Evolutionary conservation across 2,329 filamentous ascomycete species (phyloP).

Genomic region (Pseudogymnoascus verrucosus): DNA sequence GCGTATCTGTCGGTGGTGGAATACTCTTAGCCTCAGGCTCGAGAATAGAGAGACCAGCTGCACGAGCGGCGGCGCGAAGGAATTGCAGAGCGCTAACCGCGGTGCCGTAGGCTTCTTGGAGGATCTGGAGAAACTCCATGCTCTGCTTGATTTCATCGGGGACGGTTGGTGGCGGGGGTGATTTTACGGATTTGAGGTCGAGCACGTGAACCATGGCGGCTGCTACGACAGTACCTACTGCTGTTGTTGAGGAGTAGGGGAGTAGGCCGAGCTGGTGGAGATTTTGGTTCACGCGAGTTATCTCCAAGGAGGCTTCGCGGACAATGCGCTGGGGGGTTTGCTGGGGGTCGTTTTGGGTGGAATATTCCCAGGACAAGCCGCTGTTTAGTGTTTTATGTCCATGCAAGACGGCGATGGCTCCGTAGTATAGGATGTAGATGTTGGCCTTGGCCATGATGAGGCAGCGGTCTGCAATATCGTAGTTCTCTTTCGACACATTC

Average conservation of each 20-base stretch:
- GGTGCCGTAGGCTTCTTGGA: background rate
- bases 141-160: background rate
- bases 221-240: background rate
- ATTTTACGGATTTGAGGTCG: background rate
- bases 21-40: background rate
- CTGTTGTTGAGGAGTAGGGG: background rate
- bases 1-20: background rate
- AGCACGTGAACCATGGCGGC: background rate
- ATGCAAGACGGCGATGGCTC: background rate
- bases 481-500: background rate
- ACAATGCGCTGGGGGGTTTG: background rate
- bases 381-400: constrained; percentile 2
- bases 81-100: background rate
- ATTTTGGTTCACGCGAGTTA: background rate
- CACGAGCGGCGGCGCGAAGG: background rate
- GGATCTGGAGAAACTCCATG: background rate
- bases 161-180: background rate
- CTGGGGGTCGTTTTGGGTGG: background rate
- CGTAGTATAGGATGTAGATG: background rate
- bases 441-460: background rate
- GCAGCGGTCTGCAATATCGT: background rate
- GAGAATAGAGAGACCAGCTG: background rate
- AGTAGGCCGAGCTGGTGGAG: background rate
- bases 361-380: background rate
- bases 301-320: background rate